These are phyloP conservation scores for Aspergillus awamori DNA, from an alignment of 2,329 filamentous ascomycete species.

Conservation along the genomic window DNA sequence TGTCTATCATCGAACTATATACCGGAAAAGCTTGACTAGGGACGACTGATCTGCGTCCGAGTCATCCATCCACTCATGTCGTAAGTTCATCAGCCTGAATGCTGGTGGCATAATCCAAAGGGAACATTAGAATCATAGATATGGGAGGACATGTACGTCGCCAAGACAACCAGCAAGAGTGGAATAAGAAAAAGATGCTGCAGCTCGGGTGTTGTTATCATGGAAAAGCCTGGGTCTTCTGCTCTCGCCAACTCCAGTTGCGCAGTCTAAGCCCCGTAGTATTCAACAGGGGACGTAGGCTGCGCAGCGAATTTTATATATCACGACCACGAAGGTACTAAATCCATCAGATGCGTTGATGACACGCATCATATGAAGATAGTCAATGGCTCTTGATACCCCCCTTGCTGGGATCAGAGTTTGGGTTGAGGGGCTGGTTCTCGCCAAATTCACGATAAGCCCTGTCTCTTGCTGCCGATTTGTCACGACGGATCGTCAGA, in stretches of 20 bases:
- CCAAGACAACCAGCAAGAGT: neutral
- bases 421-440: conserved; percentile 14
- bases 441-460: conserved; percentile 42
- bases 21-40: conserved; percentile 7
- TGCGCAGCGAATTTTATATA: neutral
- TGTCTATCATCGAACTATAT: conserved; percentile 22
- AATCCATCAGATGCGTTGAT: too few species aligned
- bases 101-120: conserved; percentile 17
- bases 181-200: neutral
- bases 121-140: conserved; percentile 19
- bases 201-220: neutral
- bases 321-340: neutral
- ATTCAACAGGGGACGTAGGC: neutral
- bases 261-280: neutral
- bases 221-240: neutral
- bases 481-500: conserved; percentile 69
- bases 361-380: neutral
- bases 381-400: conserved; percentile 25
- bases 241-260: neutral
- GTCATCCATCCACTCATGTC: conserved; percentile 20
- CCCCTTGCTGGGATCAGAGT: conserved; percentile 20
- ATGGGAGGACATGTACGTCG: conserved; percentile 10
- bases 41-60: conserved; percentile 11
- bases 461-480: conserved; percentile 36
- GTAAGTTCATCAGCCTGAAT: conserved; percentile 21